A percentile compares a stretch with the other conserved stretches of the same genome.
phyloP scores from a whole-genome alignment of 306 rosid genomes.

The Pachyrhizus erosus region DNA sequence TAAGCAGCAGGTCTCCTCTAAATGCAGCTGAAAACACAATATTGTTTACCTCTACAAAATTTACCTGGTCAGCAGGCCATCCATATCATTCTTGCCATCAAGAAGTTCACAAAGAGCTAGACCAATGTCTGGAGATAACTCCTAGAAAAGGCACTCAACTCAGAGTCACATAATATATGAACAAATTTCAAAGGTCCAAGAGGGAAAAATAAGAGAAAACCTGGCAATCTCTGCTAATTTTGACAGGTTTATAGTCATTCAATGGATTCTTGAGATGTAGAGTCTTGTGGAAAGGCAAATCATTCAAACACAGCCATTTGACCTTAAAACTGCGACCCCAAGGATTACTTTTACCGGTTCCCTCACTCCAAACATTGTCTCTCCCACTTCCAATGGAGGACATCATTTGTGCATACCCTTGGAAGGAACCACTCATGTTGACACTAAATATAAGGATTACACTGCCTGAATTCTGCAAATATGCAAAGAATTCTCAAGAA shows the following conservation, averaged over 20 bases:
- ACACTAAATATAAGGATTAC: constrained; percentile 81
- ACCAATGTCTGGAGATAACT: constrained; percentile 78
- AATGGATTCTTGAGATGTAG: constrained; percentile 84
- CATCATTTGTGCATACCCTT: constrained; percentile 87
- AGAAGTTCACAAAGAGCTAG: constrained; percentile 84
- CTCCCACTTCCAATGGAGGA: constrained; percentile 80
- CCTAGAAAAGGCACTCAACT: constrained; percentile 56
- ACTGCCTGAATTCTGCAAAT: constrained; percentile 73
- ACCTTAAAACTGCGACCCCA: constrained; percentile 85
- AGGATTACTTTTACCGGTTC: constrained; percentile 71
- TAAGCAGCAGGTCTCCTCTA: constrained; percentile 34
- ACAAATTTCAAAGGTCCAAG: constrained; percentile 19
- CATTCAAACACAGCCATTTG: constrained; percentile 74
- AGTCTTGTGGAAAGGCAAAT: constrained; percentile 77
- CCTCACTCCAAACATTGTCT: constrained; percentile 76
- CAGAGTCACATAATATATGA: constrained; percentile 22
- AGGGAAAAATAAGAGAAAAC: constrained; percentile 44
- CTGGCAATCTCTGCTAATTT: constrained; percentile 92
- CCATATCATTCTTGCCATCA: constrained; percentile 55
- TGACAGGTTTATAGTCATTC: constrained; percentile 86
- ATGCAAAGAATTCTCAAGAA: constrained; percentile 51
- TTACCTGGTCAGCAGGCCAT: constrained; percentile 56
- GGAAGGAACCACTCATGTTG: constrained; percentile 90
- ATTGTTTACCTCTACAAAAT: constrained; percentile 29
- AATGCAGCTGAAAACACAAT: constrained; percentile 12